Evolutionary conservation across 768 basidiomycete species (phyloP).

Genomic region (Candolleomyces efflorescens): DNA sequence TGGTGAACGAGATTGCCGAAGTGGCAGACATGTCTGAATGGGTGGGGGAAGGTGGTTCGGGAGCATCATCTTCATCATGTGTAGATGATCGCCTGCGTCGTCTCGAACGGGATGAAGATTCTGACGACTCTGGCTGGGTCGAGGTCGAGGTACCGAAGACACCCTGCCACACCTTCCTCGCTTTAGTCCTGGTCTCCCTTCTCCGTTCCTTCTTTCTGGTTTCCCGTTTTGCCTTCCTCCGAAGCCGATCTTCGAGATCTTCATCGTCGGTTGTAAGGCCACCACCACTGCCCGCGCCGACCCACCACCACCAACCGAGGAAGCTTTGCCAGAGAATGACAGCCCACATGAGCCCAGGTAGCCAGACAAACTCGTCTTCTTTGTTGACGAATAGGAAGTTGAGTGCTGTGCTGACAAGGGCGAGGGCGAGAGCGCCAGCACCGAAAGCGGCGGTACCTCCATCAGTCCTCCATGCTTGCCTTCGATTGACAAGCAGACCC

Average conservation of each 20-base stretch:
- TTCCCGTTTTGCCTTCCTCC: conserved; percentile 51
- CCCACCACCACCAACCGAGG: conserved; percentile 99
- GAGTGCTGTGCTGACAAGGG: conserved; percentile 76
- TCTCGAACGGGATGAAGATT: neutral
- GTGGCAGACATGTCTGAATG: conserved; percentile 10
- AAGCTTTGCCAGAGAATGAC: conserved; percentile 97
- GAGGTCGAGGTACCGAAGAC: conserved; percentile 35
- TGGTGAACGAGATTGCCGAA: conserved; percentile 17
- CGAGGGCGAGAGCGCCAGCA: conserved; percentile 75
- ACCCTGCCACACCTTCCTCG: conserved; percentile 54
- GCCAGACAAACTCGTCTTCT: conserved; percentile 87
- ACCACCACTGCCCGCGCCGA: conserved; percentile 84
- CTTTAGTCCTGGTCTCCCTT: conserved; percentile 46
- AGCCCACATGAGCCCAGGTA: conserved; percentile 85
- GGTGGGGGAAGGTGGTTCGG: conserved; percentile 3
- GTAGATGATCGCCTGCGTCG: neutral
- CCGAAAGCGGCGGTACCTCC: conserved; percentile 97
- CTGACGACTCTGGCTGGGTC: conserved; percentile 2
- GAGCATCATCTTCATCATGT: neutral
- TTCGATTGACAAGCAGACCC: conserved; percentile 87
- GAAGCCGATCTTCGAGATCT: conserved; percentile 54
- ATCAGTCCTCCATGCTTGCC: conserved; percentile 92
- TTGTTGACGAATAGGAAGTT: conserved; percentile 84
- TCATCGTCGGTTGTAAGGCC: conserved; percentile 44
- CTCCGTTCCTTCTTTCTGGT: conserved; percentile 43